Conservation (phyloP, 2,329 filamentous ascomycete genomes). For the Neonectria punicea region DNA sequence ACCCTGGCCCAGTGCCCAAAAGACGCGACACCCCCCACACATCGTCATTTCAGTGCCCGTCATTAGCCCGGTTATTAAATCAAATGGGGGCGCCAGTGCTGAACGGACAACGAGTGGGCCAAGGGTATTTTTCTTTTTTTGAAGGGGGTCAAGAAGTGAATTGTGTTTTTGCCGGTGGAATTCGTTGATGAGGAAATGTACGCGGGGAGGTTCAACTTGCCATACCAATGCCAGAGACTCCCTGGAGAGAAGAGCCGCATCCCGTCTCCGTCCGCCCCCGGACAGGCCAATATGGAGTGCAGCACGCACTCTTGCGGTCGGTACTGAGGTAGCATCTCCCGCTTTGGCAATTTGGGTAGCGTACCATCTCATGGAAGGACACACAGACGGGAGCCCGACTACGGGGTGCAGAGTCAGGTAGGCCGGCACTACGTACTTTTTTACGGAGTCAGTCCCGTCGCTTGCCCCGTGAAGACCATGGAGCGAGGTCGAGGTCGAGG, state of each 20-base stretch:
- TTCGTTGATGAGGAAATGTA: background rate
- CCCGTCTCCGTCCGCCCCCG: background rate
- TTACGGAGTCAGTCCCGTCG: slow-evolving; percentile 12
- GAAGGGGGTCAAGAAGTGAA: slow-evolving; percentile 17
- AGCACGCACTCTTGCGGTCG: background rate
- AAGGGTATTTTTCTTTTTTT: slow-evolving; percentile 14
- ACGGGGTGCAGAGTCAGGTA: background rate
- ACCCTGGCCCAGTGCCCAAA: slow-evolving; percentile 36
- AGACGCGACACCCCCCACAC: slow-evolving; percentile 40
- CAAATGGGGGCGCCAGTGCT: slow-evolving; percentile 41
- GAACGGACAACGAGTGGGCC: slow-evolving; percentile 38
- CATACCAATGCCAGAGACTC: background rate
- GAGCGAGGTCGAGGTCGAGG: slow-evolving; percentile 6
- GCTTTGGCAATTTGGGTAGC: background rate
- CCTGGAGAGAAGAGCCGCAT: background rate
- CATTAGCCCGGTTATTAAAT: slow-evolving; percentile 44
- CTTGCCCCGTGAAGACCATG: slow-evolving; percentile 1
- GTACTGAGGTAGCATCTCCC: background rate
- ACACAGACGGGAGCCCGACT: background rate
- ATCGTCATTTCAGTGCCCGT: slow-evolving; percentile 44
- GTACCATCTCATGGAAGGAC: slow-evolving; percentile 10
- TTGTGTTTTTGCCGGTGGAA: slow-evolving; percentile 8
- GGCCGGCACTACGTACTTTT: slow-evolving; percentile 14
- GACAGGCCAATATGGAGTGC: background rate
- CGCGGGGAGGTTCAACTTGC: background rate